Evolutionary conservation across 1,284 basidiomycete species (phyloP).

Genomic region (Microbotryum intermedium): DNA sequence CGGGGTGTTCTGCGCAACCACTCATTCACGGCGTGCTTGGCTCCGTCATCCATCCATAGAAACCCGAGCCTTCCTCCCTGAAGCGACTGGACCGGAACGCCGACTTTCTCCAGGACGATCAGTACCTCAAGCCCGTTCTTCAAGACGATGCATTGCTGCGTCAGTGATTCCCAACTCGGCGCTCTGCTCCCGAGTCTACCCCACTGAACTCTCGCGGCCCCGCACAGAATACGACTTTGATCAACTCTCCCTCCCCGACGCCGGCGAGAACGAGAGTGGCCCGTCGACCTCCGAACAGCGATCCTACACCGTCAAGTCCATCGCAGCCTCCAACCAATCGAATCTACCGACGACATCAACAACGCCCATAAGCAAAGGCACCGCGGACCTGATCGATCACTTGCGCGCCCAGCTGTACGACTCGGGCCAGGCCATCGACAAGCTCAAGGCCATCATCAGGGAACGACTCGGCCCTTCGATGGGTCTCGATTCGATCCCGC

Average conservation of each 20-base stretch:
- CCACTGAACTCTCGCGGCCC: no score
- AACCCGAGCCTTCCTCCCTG: conserved; percentile 45
- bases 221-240: conserved; percentile 51
- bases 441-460: conserved; percentile 20
- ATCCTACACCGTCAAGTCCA: no score
- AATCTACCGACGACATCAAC: no score
- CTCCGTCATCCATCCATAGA: conserved; percentile 8
- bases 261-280: no score
- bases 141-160: conserved; percentile 82
- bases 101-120: conserved; percentile 59
- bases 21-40: neutral
- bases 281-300: neutral
- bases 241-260: conserved; percentile 38
- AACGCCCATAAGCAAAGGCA: no score
- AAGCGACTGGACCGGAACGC: conserved; percentile 51
- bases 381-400: conserved; percentile 15
- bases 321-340: neutral
- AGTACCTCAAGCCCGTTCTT: conserved; percentile 65
- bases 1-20: no score
- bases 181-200: no score
- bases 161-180: conserved; percentile 42
- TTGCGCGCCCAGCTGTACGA: conserved; percentile 28
- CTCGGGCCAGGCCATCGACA: conserved; percentile 16
- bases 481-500: conserved; percentile 9
- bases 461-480: conserved; percentile 19